Evolutionary conservation across 179 eudicot genomes (phyloP), one percentile per base, ranked within the genome.

Genomic region (Sideroxylon spinosum): DNA sequence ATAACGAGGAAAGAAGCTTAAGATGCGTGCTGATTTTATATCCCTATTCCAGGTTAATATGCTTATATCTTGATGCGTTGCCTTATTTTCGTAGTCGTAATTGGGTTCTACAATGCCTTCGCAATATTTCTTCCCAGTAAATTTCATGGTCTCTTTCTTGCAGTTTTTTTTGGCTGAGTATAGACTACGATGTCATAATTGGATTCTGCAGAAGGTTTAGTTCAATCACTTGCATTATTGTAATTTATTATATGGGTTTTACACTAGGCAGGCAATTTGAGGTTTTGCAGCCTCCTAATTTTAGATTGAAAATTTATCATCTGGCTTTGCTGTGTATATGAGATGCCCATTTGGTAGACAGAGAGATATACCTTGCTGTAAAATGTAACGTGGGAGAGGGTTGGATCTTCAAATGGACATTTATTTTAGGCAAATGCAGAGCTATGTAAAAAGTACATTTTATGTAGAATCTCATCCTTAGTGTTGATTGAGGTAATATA

Each of bases 1-100:
- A 85, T 91, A 82, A 91, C 95, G 26, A 82, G 90, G 82, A 91
- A 91, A 79, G 95, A 91, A 83, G 95, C 95, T 71, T 91, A 86
- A 91, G 83, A 74, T 19, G 4, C 32, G 71, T 50, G 52, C 59
- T 78, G 20, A 14, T 64, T 7, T 64, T 17, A 59, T 52, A 76
- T 52, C 56, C 56, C 3, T 14, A 19, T 28, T 25, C 76, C 72
- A 76, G 44, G 57, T 66, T 66, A 56, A 22, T 37, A 55, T 66
- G 73, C 64, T 52, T 28, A 46, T 16, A 48, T 48, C 9, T 63
- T n/a, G 44, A 53, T n/a, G 26, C 6, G 64, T 25, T 76, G 19
- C 71, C 14, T 12, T 72, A 53, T 2, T 26, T 53, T 71, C 25
- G 7, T 14, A 12, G 11, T 26, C 9, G 28, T 53, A 9, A 7